Conservation (phyloP, 163 green algal species). For the Trebouxia gelatinosa region DNA sequence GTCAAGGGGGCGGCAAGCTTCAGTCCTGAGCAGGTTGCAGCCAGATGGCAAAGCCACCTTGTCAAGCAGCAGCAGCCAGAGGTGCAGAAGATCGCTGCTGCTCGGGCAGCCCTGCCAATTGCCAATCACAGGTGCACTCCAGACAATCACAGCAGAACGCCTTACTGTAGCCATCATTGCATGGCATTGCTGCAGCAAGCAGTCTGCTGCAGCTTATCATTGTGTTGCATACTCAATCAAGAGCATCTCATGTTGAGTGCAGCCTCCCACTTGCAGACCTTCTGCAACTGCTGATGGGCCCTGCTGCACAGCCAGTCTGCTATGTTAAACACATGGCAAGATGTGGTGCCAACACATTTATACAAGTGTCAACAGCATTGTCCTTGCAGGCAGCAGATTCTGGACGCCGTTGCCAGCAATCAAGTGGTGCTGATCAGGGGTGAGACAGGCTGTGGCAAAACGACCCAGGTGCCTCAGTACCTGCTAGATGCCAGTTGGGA, state of each 20-base stretch:
- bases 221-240: no score
- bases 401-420: constrained; percentile 43
- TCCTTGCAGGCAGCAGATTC: constrained; percentile 53
- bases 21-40: constrained; percentile 33
- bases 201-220: no score
- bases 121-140: constrained; percentile 35
- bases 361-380: background rate
- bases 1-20: constrained; percentile 35
- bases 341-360: background rate
- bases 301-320: no score
- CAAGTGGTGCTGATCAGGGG: constrained; percentile 87
- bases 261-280: no score
- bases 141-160: no score
- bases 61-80: constrained; percentile 8
- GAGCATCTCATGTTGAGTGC: no score
- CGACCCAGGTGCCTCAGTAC: constrained; percentile 82
- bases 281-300: no score
- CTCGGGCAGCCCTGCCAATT: constrained; percentile 59
- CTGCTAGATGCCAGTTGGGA: constrained; percentile 64
- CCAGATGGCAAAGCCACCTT: constrained; percentile 48
- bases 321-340: background rate
- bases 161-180: no score
- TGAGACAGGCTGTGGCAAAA: constrained; percentile 92
- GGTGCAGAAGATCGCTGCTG: constrained; percentile 39
- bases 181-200: no score